phyloP scores from a whole-genome alignment of 169 alveolate species.

The Plasmodium cynomolgi region DNA sequence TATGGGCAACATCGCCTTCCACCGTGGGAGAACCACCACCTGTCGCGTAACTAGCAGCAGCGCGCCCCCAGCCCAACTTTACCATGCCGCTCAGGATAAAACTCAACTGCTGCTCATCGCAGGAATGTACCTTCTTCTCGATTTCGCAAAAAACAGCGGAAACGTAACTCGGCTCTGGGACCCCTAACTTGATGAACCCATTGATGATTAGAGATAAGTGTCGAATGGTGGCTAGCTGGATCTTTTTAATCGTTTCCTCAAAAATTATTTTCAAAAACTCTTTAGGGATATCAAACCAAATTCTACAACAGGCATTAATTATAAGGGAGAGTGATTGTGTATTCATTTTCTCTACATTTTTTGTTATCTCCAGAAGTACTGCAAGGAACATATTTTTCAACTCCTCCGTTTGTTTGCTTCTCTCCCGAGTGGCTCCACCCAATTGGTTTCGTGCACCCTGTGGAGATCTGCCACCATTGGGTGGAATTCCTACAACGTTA shows the following conservation, averaged over 20 bases:
- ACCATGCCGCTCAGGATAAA: conserved; percentile 51
- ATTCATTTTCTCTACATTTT: conserved; percentile 40
- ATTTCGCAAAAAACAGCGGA: conserved; percentile 33
- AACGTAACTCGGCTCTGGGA: conserved; percentile 7
- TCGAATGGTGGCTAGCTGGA: conserved; percentile 47
- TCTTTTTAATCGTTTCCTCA: conserved; percentile 42
- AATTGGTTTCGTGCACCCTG: background rate
- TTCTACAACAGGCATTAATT: conserved; percentile 55
- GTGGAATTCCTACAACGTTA: background rate
- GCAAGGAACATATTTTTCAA: conserved; percentile 5
- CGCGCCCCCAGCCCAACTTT: background rate
- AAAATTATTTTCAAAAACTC: conserved; percentile 62
- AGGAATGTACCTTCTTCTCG: conserved; percentile 41
- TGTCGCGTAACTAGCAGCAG: background rate
- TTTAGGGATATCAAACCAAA: conserved; percentile 20
- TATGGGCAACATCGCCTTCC: background rate
- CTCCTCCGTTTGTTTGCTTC: background rate
- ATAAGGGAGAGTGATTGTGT: conserved; percentile 62
- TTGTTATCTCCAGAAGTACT: conserved; percentile 20
- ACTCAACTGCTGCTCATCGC: conserved; percentile 69
- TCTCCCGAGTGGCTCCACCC: background rate
- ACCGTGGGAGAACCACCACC: background rate
- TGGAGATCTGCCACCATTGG: background rate
- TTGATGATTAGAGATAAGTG: conserved; percentile 46
- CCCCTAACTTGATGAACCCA: conserved; percentile 49